phyloP scores from a whole-genome alignment of 2,329 filamentous ascomycete species.

The Fusarium sp. region DNA sequence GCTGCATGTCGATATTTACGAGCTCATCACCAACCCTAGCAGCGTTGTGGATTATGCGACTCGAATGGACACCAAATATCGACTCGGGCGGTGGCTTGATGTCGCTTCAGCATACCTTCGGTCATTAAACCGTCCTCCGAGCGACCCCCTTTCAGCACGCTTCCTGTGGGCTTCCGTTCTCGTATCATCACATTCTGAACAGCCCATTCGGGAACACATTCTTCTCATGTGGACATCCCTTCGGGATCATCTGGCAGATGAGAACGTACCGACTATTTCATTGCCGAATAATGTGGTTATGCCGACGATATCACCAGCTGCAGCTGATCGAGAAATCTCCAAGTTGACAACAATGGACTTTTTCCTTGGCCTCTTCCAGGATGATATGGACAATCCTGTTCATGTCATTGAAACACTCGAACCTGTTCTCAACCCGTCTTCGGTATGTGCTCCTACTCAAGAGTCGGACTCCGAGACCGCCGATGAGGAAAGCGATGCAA shows the following conservation, averaged over 20 bases:
- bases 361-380: conserved; percentile 88
- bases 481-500: conserved; percentile 35
- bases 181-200: conserved; percentile 62
- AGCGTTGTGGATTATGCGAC: conserved; percentile 63
- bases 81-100: conserved; percentile 64
- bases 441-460: conserved; percentile 57
- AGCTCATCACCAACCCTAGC: conserved; percentile 67
- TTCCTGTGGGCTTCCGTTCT: conserved; percentile 69
- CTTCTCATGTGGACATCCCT: conserved; percentile 69
- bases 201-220: conserved; percentile 66
- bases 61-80: conserved; percentile 60
- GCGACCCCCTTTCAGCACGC: conserved; percentile 59
- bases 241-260: conserved; percentile 60
- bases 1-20: conserved; percentile 70
- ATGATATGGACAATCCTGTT: conserved; percentile 82
- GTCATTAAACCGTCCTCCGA: conserved; percentile 48
- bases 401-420: conserved; percentile 91
- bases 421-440: conserved; percentile 82
- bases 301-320: conserved; percentile 83
- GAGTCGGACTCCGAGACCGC: conserved; percentile 14
- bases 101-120: conserved; percentile 60
- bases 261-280: conserved; percentile 59
- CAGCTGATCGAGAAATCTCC: conserved; percentile 89
- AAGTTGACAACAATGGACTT: conserved; percentile 97
- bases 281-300: conserved; percentile 90